phyloP scores from a whole-genome alignment of 2,329 filamentous ascomycete species.

The Diaporthe vaccinii region DNA sequence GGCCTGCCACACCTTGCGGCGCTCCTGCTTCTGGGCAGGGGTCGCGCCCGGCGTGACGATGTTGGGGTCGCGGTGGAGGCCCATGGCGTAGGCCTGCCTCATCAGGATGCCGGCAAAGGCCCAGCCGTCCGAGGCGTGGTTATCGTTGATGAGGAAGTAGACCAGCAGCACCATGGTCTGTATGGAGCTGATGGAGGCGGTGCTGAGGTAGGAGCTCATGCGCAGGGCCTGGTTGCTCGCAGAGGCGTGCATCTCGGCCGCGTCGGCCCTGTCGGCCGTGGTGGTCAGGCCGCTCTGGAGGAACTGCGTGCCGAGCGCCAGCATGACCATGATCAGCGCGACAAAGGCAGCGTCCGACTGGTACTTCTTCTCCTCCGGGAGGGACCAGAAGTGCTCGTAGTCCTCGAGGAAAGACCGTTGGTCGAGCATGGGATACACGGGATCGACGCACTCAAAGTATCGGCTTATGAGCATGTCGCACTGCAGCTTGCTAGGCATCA shows the following conservation, averaged over 20 bases:
- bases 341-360: constrained; percentile 76
- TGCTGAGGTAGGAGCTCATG: constrained; percentile 82
- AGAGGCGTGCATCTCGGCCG: constrained; percentile 85
- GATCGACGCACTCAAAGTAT: constrained; percentile 81
- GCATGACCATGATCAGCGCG: constrained; percentile 81
- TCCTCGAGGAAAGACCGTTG: constrained; percentile 81
- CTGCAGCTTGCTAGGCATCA: constrained; percentile 81
- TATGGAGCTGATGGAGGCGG: constrained; percentile 78
- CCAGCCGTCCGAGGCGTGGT: constrained; percentile 86
- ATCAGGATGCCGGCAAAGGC: constrained; percentile 84
- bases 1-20: constrained; percentile 86
- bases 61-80: constrained; percentile 83
- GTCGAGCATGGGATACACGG: constrained; percentile 85
- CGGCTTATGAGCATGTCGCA: constrained; percentile 76
- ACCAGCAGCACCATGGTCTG: constrained; percentile 87
- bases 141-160: constrained; percentile 89
- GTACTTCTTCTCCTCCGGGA: constrained; percentile 69
- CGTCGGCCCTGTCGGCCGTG: constrained; percentile 67
- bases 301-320: constrained; percentile 84
- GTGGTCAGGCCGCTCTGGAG: constrained; percentile 69
- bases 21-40: constrained; percentile 81
- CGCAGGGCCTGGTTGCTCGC: constrained; percentile 83
- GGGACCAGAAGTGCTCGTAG: constrained; percentile 83
- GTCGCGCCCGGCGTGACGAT: constrained; percentile 76
- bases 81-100: constrained; percentile 85